These are phyloP conservation scores for Exophiala sp. DNA, from an alignment of 2,329 filamentous ascomycete species.

Conservation along the genomic window DNA sequence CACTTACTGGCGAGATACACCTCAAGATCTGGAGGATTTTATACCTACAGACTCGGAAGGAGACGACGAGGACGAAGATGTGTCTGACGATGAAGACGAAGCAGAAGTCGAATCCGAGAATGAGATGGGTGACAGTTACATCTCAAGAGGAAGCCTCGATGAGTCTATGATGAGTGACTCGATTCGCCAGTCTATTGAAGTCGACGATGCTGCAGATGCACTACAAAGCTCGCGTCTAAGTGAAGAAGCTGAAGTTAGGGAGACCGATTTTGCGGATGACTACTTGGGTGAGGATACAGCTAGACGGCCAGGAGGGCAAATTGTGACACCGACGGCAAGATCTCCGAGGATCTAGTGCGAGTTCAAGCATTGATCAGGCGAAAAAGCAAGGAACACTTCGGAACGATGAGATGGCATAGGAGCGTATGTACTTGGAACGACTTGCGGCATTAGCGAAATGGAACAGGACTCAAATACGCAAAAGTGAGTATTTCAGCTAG, in stretches of 20 bases:
- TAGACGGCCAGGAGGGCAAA: neutral
- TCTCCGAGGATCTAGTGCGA: neutral
- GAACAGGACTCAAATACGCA: too few relatives aligned
- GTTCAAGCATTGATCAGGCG: neutral
- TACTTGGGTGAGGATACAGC: constrained; percentile 20
- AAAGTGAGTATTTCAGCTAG: too few relatives aligned
- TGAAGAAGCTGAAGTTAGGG: constrained; percentile 46
- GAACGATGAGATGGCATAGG: neutral
- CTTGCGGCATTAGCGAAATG: too few relatives aligned
- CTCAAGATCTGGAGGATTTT: constrained; percentile 83
- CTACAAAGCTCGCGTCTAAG: constrained; percentile 16
- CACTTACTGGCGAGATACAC: constrained; percentile 86
- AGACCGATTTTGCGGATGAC: constrained; percentile 24
- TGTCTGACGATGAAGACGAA: constrained; percentile 45
- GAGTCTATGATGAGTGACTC: constrained; percentile 46
- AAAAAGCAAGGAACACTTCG: neutral
- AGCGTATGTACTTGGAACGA: neutral
- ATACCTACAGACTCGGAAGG: constrained; percentile 71
- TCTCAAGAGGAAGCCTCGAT: constrained; percentile 52
- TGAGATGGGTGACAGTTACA: constrained; percentile 55
- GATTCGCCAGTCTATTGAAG: constrained; percentile 46
- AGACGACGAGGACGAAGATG: constrained; percentile 48
- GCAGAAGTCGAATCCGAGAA: constrained; percentile 39
- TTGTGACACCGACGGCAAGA: constrained; percentile 5
- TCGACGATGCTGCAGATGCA: constrained; percentile 20